These are phyloP conservation scores for Grosmannia penicillata DNA, from an alignment of 2,329 filamentous ascomycete genomes.

Conservation along the genomic window DNA sequence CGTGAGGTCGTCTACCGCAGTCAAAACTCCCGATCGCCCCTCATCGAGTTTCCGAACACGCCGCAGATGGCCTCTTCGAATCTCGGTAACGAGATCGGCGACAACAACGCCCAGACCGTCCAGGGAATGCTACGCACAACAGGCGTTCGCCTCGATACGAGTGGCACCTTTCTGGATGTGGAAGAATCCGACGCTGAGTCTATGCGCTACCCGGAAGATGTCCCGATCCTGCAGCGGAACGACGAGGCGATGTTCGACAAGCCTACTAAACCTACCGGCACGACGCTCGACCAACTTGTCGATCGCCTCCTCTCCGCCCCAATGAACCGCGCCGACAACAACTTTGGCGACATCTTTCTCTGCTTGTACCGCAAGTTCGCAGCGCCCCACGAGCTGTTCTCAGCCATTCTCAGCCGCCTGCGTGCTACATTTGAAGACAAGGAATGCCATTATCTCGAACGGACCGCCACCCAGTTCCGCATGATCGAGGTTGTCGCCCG, in stretches of 20 bases:
- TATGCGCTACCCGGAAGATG: slow-evolving; percentile 50
- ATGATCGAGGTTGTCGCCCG: slow-evolving; percentile 73
- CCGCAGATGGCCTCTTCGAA: slow-evolving; percentile 16
- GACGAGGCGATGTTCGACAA: slow-evolving; percentile 47
- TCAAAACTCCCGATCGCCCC: slow-evolving; percentile 31
- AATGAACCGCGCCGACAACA: slow-evolving; percentile 73
- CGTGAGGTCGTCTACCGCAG: slow-evolving; percentile 22
- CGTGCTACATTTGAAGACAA: slow-evolving; percentile 55
- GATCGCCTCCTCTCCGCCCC: slow-evolving; percentile 74
- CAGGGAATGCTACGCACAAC: slow-evolving; percentile 34
- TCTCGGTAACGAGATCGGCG: slow-evolving; percentile 23
- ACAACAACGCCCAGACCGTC: slow-evolving; percentile 31
- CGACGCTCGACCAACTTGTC: slow-evolving; percentile 58
- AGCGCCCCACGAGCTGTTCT: slow-evolving; percentile 62
- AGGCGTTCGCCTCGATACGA: slow-evolving; percentile 37
- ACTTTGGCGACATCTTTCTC: slow-evolving; percentile 78
- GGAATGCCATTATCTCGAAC: slow-evolving; percentile 54
- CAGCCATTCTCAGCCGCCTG: slow-evolving; percentile 62
- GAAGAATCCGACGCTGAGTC: slow-evolving; percentile 59
- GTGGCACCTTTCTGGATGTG: slow-evolving; percentile 46
- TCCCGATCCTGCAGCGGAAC: slow-evolving; percentile 49
- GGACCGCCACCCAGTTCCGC: slow-evolving; percentile 67
- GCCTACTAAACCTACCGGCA: slow-evolving; percentile 34
- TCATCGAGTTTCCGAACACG: slow-evolving; percentile 26
- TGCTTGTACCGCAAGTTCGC: slow-evolving; percentile 92